Percentiles rank a stretch among this genome's conserved stretches.
phyloP scores from a whole-genome alignment of 1,284 basidiomycete species.

The Sporisorium scitamineum region DNA sequence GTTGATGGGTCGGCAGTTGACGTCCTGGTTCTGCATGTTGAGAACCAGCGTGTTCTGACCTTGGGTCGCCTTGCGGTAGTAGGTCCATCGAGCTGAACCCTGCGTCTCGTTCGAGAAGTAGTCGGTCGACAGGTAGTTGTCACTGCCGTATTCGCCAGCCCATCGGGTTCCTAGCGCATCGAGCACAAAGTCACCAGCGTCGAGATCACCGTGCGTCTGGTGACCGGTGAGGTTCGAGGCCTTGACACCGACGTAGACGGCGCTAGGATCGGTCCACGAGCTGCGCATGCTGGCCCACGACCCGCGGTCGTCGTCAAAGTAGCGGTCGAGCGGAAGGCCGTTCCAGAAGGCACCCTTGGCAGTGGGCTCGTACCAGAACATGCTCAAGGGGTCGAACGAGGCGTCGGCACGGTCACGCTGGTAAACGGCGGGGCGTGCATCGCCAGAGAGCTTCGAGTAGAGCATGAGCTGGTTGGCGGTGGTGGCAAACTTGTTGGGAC shows the following conservation, averaged over 20 bases:
- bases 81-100: slow-evolving; percentile 58
- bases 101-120: slow-evolving; percentile 65
- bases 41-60: slow-evolving; percentile 95
- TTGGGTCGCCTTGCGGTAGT: slow-evolving; percentile 92
- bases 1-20: slow-evolving; percentile 77
- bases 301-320: slow-evolving; percentile 74
- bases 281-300: slow-evolving; percentile 93
- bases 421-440: slow-evolving; percentile 83
- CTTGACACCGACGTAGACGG: slow-evolving; percentile 88
- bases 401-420: slow-evolving; percentile 89
- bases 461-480: slow-evolving; percentile 65
- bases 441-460: slow-evolving; percentile 55
- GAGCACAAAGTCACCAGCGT: slow-evolving; percentile 91
- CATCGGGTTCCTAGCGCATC: slow-evolving; percentile 94
- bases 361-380: slow-evolving; percentile 96
- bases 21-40: slow-evolving; percentile 82
- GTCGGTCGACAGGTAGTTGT: slow-evolving; percentile 77
- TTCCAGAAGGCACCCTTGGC: slow-evolving; percentile 92
- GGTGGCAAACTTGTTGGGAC: slow-evolving; percentile 90
- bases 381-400: slow-evolving; percentile 86
- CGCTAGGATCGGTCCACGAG: slow-evolving; percentile 87
- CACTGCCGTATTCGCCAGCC: slow-evolving; percentile 93
- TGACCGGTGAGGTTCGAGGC: slow-evolving; percentile 78
- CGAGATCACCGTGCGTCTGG: slow-evolving; percentile 93
- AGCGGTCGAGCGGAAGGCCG: slow-evolving; percentile 84